Conservation (phyloP, 306 rosid genomes). For the Rubus idaeus region DNA sequence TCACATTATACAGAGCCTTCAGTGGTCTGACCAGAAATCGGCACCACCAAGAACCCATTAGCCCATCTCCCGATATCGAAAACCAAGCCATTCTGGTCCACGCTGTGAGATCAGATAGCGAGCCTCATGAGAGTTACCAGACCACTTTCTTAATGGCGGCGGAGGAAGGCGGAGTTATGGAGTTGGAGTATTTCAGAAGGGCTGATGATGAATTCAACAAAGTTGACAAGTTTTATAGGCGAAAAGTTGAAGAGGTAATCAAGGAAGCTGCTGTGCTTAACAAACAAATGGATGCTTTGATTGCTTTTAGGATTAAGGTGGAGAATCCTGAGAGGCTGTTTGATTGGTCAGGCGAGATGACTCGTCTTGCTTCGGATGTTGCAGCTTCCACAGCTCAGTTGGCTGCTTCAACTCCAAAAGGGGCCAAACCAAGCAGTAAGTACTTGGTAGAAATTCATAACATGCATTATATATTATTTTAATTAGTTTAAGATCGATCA, state of each 20-base stretch:
- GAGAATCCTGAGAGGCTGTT: slow-evolving; percentile 44
- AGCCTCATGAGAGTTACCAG: slow-evolving; percentile 25
- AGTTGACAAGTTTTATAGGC: slow-evolving; percentile 49
- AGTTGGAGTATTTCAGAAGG: slow-evolving; percentile 51
- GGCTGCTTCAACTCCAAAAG: slow-evolving; percentile 51
- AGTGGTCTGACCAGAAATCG: slow-evolving; percentile 59
- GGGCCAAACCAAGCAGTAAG: slow-evolving; percentile 39
- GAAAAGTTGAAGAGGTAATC: slow-evolving; percentile 55
- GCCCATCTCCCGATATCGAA: slow-evolving; percentile 48
- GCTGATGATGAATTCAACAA: slow-evolving; percentile 65
- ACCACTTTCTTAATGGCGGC: slow-evolving; percentile 53
- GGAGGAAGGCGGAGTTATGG: slow-evolving; percentile 64
- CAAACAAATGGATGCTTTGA: slow-evolving; percentile 70
- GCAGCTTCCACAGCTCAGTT: slow-evolving; percentile 47
- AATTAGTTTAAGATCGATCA: too few species aligned
- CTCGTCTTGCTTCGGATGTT: slow-evolving; percentile 53
- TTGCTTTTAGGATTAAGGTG: slow-evolving; percentile 66
- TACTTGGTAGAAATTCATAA: background rate
- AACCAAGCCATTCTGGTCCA: slow-evolving; percentile 55
- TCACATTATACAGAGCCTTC: slow-evolving; percentile 60
- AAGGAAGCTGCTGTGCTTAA: slow-evolving; percentile 58
- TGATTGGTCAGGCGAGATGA: slow-evolving; percentile 45
- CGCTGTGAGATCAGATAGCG: slow-evolving; percentile 30
- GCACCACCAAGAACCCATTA: background rate
- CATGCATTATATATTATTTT: too few species aligned